Evolutionary conservation across 73 alveolate species (phyloP).

Genomic region (Stentor roeselii): DNA sequence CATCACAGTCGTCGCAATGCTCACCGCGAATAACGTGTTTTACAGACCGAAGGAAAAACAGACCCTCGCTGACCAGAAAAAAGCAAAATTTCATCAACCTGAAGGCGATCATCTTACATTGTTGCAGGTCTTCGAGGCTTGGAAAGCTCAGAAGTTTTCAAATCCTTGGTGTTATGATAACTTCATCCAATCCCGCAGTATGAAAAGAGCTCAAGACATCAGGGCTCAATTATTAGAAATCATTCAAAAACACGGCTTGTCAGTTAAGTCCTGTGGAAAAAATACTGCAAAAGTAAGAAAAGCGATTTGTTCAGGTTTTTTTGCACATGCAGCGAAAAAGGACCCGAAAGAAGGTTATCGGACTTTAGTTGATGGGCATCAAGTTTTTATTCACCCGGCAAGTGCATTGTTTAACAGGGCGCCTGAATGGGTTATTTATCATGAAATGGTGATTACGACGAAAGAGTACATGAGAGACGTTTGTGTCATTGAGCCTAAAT

Average conservation of each 20-base stretch:
- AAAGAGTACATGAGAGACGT: conserved; percentile 98
- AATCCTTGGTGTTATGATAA: conserved; percentile 99
- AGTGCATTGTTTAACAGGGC: conserved; percentile 94
- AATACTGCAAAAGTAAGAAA: conserved; percentile 60
- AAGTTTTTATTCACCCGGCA: conserved; percentile 98
- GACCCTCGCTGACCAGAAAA: conserved; percentile 95
- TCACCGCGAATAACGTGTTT: conserved; percentile 95
- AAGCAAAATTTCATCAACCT: conserved; percentile 96
- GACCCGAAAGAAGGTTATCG: conserved; percentile 87
- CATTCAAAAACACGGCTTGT: conserved; percentile 90
- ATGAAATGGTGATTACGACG: conserved; percentile 97
- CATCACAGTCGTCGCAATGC: conserved; percentile 98
- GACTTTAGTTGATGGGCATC: conserved; percentile 90
- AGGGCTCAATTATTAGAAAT: conserved; percentile 92
- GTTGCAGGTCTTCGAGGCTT: conserved; percentile 97
- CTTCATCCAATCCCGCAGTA: conserved; percentile 94
- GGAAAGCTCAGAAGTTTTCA: conserved; percentile 78
- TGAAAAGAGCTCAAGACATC: conserved; percentile 99
- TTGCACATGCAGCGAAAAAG: conserved; percentile 95
- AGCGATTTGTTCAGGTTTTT: conserved; percentile 94
- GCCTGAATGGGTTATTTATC: conserved; percentile 99
- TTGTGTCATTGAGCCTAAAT: conserved; percentile 94
- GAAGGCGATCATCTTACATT: conserved; percentile 99
- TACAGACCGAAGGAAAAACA: conserved; percentile 98
- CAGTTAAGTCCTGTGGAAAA: conserved; percentile 60